Conservation (phyloP, 202 grass and related monocot genomes). For the Eragrostis tef region DNA sequence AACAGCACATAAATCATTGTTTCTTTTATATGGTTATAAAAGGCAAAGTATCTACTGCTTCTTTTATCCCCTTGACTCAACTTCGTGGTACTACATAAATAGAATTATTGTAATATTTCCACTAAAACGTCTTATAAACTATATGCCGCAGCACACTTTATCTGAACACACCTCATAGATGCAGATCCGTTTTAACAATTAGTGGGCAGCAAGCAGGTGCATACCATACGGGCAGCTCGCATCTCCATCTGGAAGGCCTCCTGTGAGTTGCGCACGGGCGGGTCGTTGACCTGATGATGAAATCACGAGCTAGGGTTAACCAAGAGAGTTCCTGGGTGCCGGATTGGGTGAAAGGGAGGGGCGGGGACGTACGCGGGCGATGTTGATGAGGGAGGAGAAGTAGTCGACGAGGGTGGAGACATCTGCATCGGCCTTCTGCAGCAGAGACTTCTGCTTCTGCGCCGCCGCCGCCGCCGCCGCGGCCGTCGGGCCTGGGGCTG, state of each 20-base stretch:
- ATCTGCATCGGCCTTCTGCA: constrained; percentile 74
- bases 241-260: constrained; percentile 86
- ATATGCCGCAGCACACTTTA: background rate
- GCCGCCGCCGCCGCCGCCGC: constrained; percentile 56
- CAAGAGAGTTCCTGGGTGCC: background rate
- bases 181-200: background rate
- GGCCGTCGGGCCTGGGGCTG: constrained; percentile 69
- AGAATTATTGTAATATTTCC: background rate
- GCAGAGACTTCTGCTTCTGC: constrained; percentile 84
- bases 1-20: background rate
- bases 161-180: background rate
- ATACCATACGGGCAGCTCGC: constrained; percentile 63
- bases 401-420: constrained; percentile 75
- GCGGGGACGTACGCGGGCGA: constrained; percentile 58
- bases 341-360: background rate
- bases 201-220: background rate
- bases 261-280: constrained; percentile 76
- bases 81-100: background rate
- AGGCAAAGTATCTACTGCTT: background rate
- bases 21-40: background rate
- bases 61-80: background rate
- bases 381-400: constrained; percentile 71
- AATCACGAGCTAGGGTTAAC: constrained; percentile 15
- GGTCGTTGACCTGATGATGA: constrained; percentile 63
- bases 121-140: background rate